Conservation (phyloP, 495 filamentous ascomycete species). For the Aspergillus conjunctus region DNA sequence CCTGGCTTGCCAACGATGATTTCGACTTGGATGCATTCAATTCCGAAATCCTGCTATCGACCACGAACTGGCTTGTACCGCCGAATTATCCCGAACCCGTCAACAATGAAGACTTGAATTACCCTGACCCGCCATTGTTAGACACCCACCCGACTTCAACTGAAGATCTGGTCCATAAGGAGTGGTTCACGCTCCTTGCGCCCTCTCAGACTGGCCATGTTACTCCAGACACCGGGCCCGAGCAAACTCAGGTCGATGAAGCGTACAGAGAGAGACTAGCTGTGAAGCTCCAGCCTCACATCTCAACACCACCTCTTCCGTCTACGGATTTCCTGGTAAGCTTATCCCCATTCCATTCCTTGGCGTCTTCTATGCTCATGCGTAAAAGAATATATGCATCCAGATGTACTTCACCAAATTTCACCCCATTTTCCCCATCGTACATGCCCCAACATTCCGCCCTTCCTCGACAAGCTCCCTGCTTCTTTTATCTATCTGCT, state of each 20-base stretch:
- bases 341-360: not conserved
- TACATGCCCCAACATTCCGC: slow-evolving; percentile 37
- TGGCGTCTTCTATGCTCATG: not conserved
- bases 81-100: not conserved
- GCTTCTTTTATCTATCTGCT: slow-evolving; percentile 30
- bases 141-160: not conserved
- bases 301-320: slow-evolving; percentile 25
- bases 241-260: slow-evolving; percentile 26
- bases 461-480: slow-evolving; percentile 26
- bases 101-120: not conserved
- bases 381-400: slow-evolving; percentile 31
- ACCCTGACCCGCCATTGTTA: not conserved
- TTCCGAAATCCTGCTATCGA: slow-evolving; percentile 20
- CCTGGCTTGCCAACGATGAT: slow-evolving; percentile 29
- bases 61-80: slow-evolving; percentile 16
- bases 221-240: slow-evolving; percentile 17
- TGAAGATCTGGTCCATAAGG: slow-evolving; percentile 16
- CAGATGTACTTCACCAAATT: slow-evolving; percentile 36
- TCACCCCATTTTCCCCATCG: slow-evolving; percentile 32
- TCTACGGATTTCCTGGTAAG: slow-evolving; percentile 31
- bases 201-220: slow-evolving; percentile 11
- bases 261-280: slow-evolving; percentile 25
- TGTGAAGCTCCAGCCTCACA: slow-evolving; percentile 23
- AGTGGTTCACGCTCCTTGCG: slow-evolving; percentile 23
- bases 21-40: slow-evolving; percentile 32